Evolutionary conservation across 2,329 filamentous ascomycete species (phyloP), one percentile per base, ranked within the genome.

Genomic region (Dissoconium aciculare): DNA sequence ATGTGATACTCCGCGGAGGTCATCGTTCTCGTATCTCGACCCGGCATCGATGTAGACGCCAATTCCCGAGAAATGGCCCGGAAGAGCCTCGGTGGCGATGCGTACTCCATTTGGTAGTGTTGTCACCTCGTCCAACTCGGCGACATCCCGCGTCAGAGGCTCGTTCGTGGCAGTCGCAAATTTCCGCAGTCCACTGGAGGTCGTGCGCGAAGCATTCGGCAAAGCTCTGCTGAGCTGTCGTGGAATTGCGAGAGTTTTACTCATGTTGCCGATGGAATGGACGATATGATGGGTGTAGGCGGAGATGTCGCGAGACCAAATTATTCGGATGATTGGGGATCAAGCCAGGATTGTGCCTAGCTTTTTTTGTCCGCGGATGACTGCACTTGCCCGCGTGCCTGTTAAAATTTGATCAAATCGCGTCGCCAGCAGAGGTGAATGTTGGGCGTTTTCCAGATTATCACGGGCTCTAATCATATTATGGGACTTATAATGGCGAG

Each of bases 41-140:
- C 89, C 89, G 16, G 83, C 84, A 55, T 95, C 85, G 51, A 98
- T 73, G 60, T 94, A 98, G 39, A 95, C 83, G 26, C 89, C 89
- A 11, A 98, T 79, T 30, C 84, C 89, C 3, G 85, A 81, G 56
- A 98, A 98, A 45, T 85, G 85, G 25, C 89, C 89, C 1, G 87
- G 85, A 8, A 95, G 69, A 34, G 85, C 84, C 55, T 98, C 89
- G 26, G 87, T 93, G 14, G 89, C 89, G 36, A 98, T 83, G 35
- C 87, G 81, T 42, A 98, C 63, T 51, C 89, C 89, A 67, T 98
- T 98, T 29, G 83, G 65, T 11, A 98, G 71, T 1, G 77, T 85
- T 5, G 85, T 92, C 48, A 95, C 77, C 43, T 78, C 66, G 55
- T 94, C 83, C 46, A 93, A 71, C 41, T 93, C 82, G 28, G 75